Conservation (phyloP, 768 basidiomycete species). For the Pisolithus orientalis region DNA sequence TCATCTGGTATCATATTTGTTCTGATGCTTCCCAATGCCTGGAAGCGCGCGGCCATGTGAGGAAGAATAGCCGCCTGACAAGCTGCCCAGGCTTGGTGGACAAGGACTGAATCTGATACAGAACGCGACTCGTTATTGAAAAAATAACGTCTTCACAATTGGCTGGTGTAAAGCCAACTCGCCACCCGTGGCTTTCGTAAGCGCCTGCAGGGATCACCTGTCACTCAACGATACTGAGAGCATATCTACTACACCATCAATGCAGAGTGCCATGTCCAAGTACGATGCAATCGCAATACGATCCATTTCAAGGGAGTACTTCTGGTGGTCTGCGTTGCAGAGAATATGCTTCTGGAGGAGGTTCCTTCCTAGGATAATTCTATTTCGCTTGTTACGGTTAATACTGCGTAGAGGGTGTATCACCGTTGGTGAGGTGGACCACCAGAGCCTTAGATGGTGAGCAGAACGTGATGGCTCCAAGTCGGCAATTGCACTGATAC, state of each 20-base stretch:
- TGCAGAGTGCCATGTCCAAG: no score
- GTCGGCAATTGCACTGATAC: constrained; percentile 29
- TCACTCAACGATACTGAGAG: no score
- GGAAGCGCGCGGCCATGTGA: constrained; percentile 12
- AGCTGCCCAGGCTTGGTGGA: constrained; percentile 41
- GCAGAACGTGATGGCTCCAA: constrained; percentile 36
- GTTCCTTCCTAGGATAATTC: constrained; percentile 6
- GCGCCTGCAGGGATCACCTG: no score
- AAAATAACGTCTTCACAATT: constrained; percentile 19
- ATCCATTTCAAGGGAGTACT: constrained; percentile 43
- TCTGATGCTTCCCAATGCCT: constrained; percentile 10
- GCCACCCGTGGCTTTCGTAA: no score
- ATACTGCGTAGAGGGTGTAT: constrained; percentile 1
- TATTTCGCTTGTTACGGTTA: not conserved
- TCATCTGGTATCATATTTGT: no score
- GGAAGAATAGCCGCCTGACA: constrained; percentile 28
- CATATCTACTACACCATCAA: no score
- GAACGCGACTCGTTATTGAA: constrained; percentile 16
- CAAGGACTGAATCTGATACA: constrained; percentile 16
- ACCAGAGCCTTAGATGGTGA: constrained; percentile 30
- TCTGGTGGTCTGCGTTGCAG: constrained; percentile 19
- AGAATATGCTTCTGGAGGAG: constrained; percentile 31
- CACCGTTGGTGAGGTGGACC: constrained; percentile 24
- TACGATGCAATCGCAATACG: constrained; percentile 21
- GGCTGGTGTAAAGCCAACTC: no score